Evolutionary conservation across 306 rosid species (phyloP).

Genomic region (Acacia crassicarpa): DNA sequence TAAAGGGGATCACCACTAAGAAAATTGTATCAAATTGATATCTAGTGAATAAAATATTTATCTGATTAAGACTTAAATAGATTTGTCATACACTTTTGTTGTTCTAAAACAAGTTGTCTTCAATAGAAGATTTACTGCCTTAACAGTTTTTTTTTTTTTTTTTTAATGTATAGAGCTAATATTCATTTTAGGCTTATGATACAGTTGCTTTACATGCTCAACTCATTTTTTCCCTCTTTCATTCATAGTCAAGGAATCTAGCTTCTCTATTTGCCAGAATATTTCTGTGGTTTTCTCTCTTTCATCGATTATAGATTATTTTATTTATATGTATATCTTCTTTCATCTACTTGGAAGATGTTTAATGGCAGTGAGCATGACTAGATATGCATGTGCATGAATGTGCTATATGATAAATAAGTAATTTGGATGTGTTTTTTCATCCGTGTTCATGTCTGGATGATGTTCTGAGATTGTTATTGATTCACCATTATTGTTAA

Average conservation of each 20-base stretch:
- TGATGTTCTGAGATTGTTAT: background rate
- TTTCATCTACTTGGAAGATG: background rate
- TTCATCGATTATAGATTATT: background rate
- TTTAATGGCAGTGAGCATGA: background rate
- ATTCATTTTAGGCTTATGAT: background rate
- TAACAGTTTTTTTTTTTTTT: too few species aligned
- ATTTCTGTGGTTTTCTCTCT: background rate
- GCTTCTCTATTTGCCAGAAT: background rate
- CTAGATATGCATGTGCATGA: background rate
- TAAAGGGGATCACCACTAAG: background rate
- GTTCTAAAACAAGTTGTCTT: background rate
- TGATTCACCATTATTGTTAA: background rate
- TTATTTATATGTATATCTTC: background rate
- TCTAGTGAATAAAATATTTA: background rate
- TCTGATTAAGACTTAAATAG: background rate
- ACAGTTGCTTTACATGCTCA: background rate
- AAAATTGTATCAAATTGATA: background rate
- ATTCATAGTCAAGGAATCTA: background rate
- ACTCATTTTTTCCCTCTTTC: background rate
- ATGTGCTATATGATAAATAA: background rate
- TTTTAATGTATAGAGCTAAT: background rate
- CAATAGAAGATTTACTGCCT: background rate
- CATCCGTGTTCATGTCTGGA: background rate
- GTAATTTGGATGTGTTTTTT: slow-evolving; percentile 23
- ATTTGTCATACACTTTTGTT: background rate